phyloP scores from a whole-genome alignment of 192 early-diverging fungal genomes.

The Coemansia sp. region DNA sequence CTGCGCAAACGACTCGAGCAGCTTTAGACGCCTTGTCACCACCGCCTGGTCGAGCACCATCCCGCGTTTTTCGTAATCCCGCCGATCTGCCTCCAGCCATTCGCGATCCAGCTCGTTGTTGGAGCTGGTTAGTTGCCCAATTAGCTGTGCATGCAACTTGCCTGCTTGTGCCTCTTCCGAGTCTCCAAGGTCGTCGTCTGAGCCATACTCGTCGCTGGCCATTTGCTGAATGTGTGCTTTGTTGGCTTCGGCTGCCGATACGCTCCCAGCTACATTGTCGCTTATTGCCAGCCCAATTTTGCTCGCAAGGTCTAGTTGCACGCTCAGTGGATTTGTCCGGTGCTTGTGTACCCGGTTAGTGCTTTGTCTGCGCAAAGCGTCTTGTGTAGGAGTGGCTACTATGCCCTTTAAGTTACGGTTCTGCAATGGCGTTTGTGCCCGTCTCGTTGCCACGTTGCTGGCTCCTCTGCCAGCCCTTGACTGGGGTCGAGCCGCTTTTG shows the following conservation, averaged over 20 bases:
- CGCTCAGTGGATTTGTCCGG: slow-evolving; percentile 12
- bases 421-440: neutral
- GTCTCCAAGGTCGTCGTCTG: slow-evolving; percentile 38
- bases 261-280: neutral
- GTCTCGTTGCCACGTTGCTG: neutral
- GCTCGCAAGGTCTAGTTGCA: slow-evolving; percentile 30
- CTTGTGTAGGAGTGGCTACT: neutral
- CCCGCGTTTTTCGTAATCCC: slow-evolving; percentile 30
- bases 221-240: slow-evolving; percentile 14
- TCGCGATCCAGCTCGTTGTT: slow-evolving; percentile 6
- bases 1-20: slow-evolving; percentile 20
- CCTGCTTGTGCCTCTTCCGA: slow-evolving; percentile 30
- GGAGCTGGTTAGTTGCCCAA: slow-evolving; percentile 3
- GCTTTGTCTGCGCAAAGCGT: neutral
- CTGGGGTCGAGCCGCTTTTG: slow-evolving; percentile 1
- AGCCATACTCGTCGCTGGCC: slow-evolving; percentile 30
- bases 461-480: slow-evolving; percentile 11
- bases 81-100: slow-evolving; percentile 23
- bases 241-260: slow-evolving; percentile 13
- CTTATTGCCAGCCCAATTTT: slow-evolving; percentile 24
- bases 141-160: slow-evolving; percentile 12
- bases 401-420: neutral
- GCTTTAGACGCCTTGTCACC: slow-evolving; percentile 18
- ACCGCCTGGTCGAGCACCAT: slow-evolving; percentile 28
- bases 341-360: neutral